Percentiles rank a stretch among this genome's conserved stretches.
Conservation (phyloP, 2,329 filamentous ascomycete species). For the Sporothrix pallida region DNA sequence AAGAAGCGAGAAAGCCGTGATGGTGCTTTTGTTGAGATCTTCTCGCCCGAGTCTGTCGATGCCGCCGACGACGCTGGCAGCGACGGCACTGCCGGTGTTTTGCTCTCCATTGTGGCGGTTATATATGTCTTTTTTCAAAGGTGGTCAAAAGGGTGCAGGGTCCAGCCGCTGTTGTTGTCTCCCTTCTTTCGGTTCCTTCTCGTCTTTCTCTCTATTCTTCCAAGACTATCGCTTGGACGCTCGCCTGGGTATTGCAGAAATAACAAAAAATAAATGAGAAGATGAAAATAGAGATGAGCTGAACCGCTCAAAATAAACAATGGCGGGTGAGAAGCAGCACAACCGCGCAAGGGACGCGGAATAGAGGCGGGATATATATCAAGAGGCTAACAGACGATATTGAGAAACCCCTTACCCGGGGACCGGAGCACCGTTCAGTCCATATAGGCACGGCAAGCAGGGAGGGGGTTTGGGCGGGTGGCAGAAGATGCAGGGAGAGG, state of each 20-base stretch:
- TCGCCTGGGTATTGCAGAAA: conserved; percentile 28
- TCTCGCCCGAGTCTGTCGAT: conserved; percentile 15
- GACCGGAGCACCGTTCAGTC: conserved; percentile 23
- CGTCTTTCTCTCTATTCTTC: background rate
- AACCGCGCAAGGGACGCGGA: background rate
- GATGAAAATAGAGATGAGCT: conserved; percentile 1
- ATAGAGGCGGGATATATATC: background rate
- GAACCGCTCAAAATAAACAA: conserved; percentile 13
- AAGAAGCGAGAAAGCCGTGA: conserved; percentile 29
- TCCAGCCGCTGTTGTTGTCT: conserved; percentile 22
- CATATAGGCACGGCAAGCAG: conserved; percentile 3
- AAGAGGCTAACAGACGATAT: conserved; percentile 19
- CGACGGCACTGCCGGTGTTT: background rate
- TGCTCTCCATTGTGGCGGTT: background rate
- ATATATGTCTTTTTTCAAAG: background rate
- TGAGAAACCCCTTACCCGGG: conserved; percentile 16
- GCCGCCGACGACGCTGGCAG: conserved; percentile 16
- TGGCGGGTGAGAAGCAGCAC: background rate
- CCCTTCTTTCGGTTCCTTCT: background rate
- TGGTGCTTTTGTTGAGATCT: background rate
- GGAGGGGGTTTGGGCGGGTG: background rate
- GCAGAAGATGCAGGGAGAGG: background rate
- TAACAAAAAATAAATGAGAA: background rate
- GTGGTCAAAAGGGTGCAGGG: background rate
- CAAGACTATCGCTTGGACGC: conserved; percentile 15